These are phyloP conservation scores for Leucocoprinus leucothites DNA, from an alignment of 768 basidiomycete genomes.

Conservation along the genomic window DNA sequence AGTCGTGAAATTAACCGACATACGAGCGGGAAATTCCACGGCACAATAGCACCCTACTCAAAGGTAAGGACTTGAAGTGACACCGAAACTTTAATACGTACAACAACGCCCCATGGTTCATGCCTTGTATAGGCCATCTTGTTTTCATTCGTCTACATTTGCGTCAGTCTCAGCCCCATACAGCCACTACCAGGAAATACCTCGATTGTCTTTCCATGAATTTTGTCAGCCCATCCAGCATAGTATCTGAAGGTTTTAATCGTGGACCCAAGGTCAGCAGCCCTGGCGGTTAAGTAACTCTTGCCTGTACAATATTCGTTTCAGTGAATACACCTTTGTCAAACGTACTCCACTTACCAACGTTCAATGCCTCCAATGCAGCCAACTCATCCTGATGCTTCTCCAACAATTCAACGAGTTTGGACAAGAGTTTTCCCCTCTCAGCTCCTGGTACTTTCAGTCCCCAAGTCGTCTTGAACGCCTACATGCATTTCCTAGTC, in stretches of 20 bases:
- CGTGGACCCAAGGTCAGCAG: slow-evolving; percentile 43
- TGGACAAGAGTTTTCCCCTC: slow-evolving; percentile 55
- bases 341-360: slow-evolving; percentile 35
- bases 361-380: slow-evolving; percentile 72
- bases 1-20: neutral
- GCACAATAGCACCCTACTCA: slow-evolving; percentile 48
- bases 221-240: slow-evolving; percentile 89
- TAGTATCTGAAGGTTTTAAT: slow-evolving; percentile 69
- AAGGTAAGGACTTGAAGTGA: no score
- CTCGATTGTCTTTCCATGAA: slow-evolving; percentile 74
- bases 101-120: slow-evolving; percentile 58
- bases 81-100: slow-evolving; percentile 11
- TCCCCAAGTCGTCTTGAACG: slow-evolving; percentile 65
- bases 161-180: neutral
- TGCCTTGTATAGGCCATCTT: slow-evolving; percentile 69
- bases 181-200: slow-evolving; percentile 16
- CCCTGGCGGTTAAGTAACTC: slow-evolving; percentile 45
- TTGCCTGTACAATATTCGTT: slow-evolving; percentile 37
- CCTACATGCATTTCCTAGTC: slow-evolving; percentile 14
- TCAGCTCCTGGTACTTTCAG: slow-evolving; percentile 48
- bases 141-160: slow-evolving; percentile 40
- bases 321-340: neutral
- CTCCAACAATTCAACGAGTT: slow-evolving; percentile 66
- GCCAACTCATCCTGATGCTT: slow-evolving; percentile 59
- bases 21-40: slow-evolving; percentile 52